Base-by-base conservation (phyloP, 768 basidiomycete genomes). In the Amanita inopinata region DNA sequence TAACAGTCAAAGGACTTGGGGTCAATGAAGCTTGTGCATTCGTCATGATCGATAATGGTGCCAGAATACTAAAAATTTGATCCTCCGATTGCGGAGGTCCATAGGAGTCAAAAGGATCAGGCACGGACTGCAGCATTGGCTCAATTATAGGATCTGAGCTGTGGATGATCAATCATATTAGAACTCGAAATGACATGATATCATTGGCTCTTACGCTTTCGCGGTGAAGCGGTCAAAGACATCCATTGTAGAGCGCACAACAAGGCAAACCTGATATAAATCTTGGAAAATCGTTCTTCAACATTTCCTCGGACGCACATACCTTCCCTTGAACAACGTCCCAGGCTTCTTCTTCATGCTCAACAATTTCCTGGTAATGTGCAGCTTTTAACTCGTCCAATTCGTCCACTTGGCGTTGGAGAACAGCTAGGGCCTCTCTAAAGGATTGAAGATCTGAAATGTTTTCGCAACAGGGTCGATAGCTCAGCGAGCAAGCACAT, bases 301-400 rank as follows among this genome's bases (percentile, higher is more conserved):
- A 43, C 10, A 27, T 28, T 38, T 38, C 40, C n/a, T 31, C 1
- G 12, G 6, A 50, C 18, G 22, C n/a, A 50, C 59, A 24, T 50
- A 85, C 84, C 69, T 93, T 94, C 49, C 71, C 76, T 57, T 93
- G 80, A 4, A 94, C 88, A 10, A 78, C 76, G 52, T 92, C 80
- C 93, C 93, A 97, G n/a, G 90, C 83, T 59, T 94, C 82, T 51
- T 93, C 89, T 62, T 96, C 92, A 51, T 92, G 91, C 46, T 88
- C 86, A 38, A 91, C 64, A 40, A 94, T 90, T 52, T 90, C 82
- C 49, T 82, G 75, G 54, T 97, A 93, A 62, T 97, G 90, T 5
- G 74, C 69, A 5, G 67, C 74, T 56, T 93, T 94, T 43, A 97
- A 65, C 41, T 77, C 77, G 60, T 97, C 92, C 2, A 96, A 67